A percentile compares a stretch with the other conserved stretches of the same genome.
Evolutionary conservation across 192 early-diverging fungal species (phyloP).

Genomic region (Backusella luteola): DNA sequence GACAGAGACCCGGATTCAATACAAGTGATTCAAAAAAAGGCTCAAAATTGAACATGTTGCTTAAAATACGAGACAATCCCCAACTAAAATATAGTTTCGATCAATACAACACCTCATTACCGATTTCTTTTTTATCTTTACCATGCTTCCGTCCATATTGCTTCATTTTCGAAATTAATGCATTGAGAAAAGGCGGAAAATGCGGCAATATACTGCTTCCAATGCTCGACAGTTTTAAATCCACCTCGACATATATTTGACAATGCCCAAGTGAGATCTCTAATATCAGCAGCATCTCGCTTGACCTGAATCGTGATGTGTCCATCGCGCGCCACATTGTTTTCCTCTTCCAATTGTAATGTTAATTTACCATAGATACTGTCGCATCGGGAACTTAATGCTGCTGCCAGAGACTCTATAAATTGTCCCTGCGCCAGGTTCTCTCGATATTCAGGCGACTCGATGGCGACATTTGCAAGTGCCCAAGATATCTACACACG

Average conservation of each 20-base stretch:
- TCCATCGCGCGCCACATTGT: neutral
- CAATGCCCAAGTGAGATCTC: conserved; percentile 27
- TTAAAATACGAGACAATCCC: conserved; percentile 34
- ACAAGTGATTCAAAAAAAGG: conserved; percentile 13
- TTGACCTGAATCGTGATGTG: conserved; percentile 6
- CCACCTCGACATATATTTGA: conserved; percentile 37
- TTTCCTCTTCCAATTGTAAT: neutral
- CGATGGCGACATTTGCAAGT: conserved; percentile 23
- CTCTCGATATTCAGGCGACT: conserved; percentile 20
- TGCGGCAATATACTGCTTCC: conserved; percentile 13
- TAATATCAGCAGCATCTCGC: conserved; percentile 12
- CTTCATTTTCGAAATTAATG: conserved; percentile 11
- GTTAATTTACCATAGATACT: neutral
- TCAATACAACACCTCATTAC: neutral
- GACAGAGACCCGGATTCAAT: conserved; percentile 6
- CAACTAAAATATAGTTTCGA: conserved; percentile 11
- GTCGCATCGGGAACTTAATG: conserved; percentile 1
- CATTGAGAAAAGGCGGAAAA: conserved; percentile 21
- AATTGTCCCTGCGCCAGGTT: conserved; percentile 10
- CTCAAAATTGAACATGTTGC: conserved; percentile 22
- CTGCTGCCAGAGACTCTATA: conserved; percentile 16
- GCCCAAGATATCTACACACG: conserved; percentile 20
- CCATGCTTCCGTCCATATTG: conserved; percentile 29
- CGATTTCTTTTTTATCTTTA: neutral
- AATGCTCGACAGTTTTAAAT: conserved; percentile 6